phyloP scores from a whole-genome alignment of 2,329 filamentous ascomycete species.

The Ascochyta lentis region DNA sequence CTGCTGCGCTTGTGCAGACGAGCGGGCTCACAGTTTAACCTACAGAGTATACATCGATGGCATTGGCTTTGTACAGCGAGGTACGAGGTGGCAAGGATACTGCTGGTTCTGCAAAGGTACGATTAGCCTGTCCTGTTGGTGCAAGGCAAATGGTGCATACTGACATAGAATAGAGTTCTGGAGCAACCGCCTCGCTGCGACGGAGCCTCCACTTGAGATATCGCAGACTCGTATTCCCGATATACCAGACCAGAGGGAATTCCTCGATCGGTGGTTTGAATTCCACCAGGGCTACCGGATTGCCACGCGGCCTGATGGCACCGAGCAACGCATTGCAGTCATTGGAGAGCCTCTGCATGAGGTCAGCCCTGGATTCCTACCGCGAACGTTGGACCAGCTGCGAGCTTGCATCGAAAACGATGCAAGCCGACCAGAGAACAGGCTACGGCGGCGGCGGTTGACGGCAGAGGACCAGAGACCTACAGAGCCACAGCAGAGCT shows the following conservation, averaged over 20 bases:
- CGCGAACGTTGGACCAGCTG: conserved; percentile 56
- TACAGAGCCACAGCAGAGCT: conserved; percentile 34
- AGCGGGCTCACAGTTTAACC: conserved; percentile 50
- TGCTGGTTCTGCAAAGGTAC: conserved; percentile 59
- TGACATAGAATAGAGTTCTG: conserved; percentile 52
- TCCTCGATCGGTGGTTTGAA: conserved; percentile 57
- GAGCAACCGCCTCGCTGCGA: conserved; percentile 53
- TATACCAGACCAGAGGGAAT: conserved; percentile 55
- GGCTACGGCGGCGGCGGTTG: conserved; percentile 30
- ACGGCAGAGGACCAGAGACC: conserved; percentile 34
- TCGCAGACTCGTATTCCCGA: conserved; percentile 56
- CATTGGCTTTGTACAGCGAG: conserved; percentile 57
- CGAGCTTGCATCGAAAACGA: conserved; percentile 41
- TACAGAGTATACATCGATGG: conserved; percentile 59
- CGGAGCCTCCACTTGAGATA: conserved; percentile 50
- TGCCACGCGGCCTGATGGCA: conserved; percentile 50
- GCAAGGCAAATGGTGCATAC: background rate
- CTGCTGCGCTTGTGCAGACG: conserved; percentile 52
- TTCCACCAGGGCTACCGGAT: conserved; percentile 57
- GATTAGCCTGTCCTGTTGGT: background rate
- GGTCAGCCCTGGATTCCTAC: conserved; percentile 56
- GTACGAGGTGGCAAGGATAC: conserved; percentile 58
- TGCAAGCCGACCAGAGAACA: conserved; percentile 39
- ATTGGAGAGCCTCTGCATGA: conserved; percentile 56
- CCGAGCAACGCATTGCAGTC: conserved; percentile 53